Base-by-base conservation (phyloP, 2,329 filamentous ascomycete genomes). In the Diaporthe amygdali region DNA sequence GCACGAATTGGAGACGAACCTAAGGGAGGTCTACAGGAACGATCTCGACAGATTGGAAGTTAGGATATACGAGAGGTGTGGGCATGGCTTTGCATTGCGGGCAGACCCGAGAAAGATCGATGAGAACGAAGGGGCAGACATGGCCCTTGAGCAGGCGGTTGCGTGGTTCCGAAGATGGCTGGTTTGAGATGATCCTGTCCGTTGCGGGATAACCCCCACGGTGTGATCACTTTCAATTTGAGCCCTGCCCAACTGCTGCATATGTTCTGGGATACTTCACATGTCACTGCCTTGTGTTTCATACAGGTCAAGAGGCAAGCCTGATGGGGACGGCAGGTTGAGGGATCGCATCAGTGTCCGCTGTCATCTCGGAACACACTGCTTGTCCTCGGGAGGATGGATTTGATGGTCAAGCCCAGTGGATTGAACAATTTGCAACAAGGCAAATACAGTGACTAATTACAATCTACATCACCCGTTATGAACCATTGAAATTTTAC, bases 1-100 rank as follows among this genome's bases (percentile, higher is more conserved):
- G 9, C 68, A 68, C 61, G 47, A 69, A 22, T 55, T 75, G 4
- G 66, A 75, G 68, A 69, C 27, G 5, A 69, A 74, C 20, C 70
- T 78, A 20, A 54, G 63, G 12, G 32, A 54, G 30, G 74, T 74
- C 47, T 74, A 70, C 49, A 15, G 10, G 8, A 41, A 73, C 22
- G 46, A 66, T 8, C 39, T 34, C 5, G 64, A 69, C 49, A 64
- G 25, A n/a, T 41, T 66, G 44, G 72, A 77, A 54, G 59, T 77
- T n/a, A 56, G 34, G 20, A 55, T 73, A 4, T 71, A 75, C 66
- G 66, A 72, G 20, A 72, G 71, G 20, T 76, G 75, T n/a, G 71
- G 59, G 47, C 76, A 76, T 73, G 76, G 77, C 9, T 78, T 78
- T 69, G 74, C 76, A 30, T 68, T 76, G n/a, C 66, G 77, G 27